These are phyloP conservation scores for Somion occarium DNA, from an alignment of 1,284 basidiomycete genomes.

Conservation along the genomic window DNA sequence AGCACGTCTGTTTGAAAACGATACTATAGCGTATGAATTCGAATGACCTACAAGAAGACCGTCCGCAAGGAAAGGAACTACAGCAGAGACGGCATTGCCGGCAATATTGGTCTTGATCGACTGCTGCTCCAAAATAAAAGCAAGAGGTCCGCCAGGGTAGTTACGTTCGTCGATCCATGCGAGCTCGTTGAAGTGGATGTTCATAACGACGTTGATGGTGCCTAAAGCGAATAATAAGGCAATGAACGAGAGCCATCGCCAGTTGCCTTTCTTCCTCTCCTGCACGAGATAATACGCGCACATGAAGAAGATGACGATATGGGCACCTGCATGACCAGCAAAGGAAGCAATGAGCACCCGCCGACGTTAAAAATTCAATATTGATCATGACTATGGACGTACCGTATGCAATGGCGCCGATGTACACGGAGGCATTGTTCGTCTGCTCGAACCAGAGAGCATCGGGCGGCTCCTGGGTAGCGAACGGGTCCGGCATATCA, in stretches of 20 bases:
- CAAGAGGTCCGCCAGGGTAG: constrained; percentile 9
- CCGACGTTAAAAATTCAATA: too few species aligned
- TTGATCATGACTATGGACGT: too few species aligned
- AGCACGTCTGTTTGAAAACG: background rate
- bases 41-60: background rate
- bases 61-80: background rate
- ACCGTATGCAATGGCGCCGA: background rate
- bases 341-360: background rate
- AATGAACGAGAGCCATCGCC: background rate
- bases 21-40: background rate
- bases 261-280: background rate
- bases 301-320: background rate
- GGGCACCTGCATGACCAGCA: background rate
- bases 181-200: constrained; percentile 2
- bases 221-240: background rate
- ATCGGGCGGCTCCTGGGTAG: background rate
- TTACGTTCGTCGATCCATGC: constrained; percentile 11
- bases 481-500: background rate
- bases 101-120: constrained; percentile 3
- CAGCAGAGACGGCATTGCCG: constrained; percentile 1
- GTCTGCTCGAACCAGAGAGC: background rate
- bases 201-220: background rate
- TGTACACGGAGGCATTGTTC: background rate
- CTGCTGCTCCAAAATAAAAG: constrained; percentile 4
- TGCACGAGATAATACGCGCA: background rate